A percentile compares a stretch with the other conserved stretches of the same genome.
Evolutionary conservation across 1,139 yeast genomes (phyloP).

Genomic region (Protomyces gravidus): DNA sequence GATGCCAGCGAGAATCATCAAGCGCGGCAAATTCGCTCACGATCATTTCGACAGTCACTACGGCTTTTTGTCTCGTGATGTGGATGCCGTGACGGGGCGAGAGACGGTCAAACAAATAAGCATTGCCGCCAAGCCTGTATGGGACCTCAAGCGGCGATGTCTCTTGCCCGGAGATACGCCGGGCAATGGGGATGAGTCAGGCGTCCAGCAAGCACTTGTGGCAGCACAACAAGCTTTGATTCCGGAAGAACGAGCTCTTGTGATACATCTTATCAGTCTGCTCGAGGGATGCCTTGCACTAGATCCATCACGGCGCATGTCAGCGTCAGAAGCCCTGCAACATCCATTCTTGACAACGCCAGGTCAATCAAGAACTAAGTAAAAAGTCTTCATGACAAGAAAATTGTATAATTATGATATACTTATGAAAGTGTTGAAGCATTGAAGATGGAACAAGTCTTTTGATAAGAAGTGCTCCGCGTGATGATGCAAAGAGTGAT

Average conservation of each 20-base stretch:
- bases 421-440: no score
- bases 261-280: slow-evolving; percentile 47
- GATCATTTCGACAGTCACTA: slow-evolving; percentile 39
- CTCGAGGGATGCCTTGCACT: slow-evolving; percentile 66
- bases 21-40: slow-evolving; percentile 38
- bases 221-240: not conserved
- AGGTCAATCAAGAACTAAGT: not conserved
- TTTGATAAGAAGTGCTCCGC: no score
- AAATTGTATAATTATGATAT: no score
- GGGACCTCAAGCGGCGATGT: slow-evolving; percentile 30
- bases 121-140: slow-evolving; percentile 29
- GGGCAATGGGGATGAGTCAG: not conserved
- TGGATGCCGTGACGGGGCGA: slow-evolving; percentile 38
- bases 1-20: slow-evolving; percentile 39
- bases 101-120: slow-evolving; percentile 32
- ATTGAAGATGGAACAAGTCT: no score
- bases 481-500: no score
- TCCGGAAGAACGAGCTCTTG: slow-evolving; percentile 23
- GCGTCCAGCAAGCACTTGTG: not conserved
- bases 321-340: slow-evolving; percentile 61
- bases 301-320: slow-evolving; percentile 67
- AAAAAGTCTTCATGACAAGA: no score
- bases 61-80: slow-evolving; percentile 37
- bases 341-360: slow-evolving; percentile 56
- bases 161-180: not conserved